Evolutionary conservation across 768 basidiomycete genomes (phyloP).

Genomic region (Leccinum sublutescens): DNA sequence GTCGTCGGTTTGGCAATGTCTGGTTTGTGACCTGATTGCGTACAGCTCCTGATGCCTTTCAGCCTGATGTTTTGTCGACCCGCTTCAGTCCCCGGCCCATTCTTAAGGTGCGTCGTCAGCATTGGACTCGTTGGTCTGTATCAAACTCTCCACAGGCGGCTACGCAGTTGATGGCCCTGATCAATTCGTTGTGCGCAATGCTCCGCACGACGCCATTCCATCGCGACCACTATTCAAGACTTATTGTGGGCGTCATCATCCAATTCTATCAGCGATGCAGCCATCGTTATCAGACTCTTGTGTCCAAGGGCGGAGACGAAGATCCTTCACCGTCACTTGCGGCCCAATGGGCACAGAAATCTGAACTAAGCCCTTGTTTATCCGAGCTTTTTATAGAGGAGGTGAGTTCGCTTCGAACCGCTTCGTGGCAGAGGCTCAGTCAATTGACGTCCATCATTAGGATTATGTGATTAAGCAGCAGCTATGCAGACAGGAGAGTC

Average conservation of each 20-base stretch:
- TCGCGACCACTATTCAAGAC: conserved; percentile 88
- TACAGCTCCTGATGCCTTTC: conserved; percentile 82
- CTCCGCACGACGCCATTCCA: conserved; percentile 91
- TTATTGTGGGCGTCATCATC: conserved; percentile 91
- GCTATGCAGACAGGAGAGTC: conserved; percentile 74
- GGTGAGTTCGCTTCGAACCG: conserved; percentile 39
- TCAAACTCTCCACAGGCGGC: conserved; percentile 55
- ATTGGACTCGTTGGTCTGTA: not conserved
- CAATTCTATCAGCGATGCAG: conserved; percentile 96
- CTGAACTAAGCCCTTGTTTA: conserved; percentile 74
- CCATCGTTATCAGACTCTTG: conserved; percentile 78
- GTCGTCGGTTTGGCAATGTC: not conserved
- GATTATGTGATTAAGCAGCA: conserved; percentile 46
- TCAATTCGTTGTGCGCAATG: conserved; percentile 92
- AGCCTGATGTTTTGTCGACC: conserved; percentile 68
- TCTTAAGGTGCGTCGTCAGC: conserved; percentile 55
- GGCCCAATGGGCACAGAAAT: conserved; percentile 81
- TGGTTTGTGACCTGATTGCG: conserved; percentile 3
- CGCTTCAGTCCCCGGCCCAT: conserved; percentile 71
- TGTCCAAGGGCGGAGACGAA: conserved; percentile 40
- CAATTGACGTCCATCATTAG: conserved; percentile 27
- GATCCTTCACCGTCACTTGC: conserved; percentile 53
- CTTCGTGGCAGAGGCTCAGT: conserved; percentile 1
- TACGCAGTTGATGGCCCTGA: conserved; percentile 81
- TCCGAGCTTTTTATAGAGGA: conserved; percentile 56